phyloP scores from a whole-genome alignment of 2,329 filamentous ascomycete genomes.

The Monosporascus sp. region DNA sequence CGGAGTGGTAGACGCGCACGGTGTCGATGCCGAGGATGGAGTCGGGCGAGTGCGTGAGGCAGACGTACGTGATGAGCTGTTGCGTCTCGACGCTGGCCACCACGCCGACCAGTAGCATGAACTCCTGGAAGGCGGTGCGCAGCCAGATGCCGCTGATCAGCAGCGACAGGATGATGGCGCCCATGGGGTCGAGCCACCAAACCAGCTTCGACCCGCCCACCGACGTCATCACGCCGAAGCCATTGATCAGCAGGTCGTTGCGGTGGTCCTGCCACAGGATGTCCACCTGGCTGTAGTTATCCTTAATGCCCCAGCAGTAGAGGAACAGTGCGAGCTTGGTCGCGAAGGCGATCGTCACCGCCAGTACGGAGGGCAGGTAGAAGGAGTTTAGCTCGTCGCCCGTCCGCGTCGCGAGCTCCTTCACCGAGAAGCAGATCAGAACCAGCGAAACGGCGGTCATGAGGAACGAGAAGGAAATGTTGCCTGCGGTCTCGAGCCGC shows the following conservation, averaged over 20 bases:
- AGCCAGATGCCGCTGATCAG: constrained; percentile 79
- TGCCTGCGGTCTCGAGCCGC: constrained; percentile 89
- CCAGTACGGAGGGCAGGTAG: constrained; percentile 77
- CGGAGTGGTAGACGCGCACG: constrained; percentile 87
- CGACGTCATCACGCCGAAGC: constrained; percentile 83
- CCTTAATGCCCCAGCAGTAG: constrained; percentile 86
- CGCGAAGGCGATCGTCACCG: constrained; percentile 74
- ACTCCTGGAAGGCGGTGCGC: constrained; percentile 80
- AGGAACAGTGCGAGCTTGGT: constrained; percentile 82
- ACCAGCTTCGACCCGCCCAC: constrained; percentile 82
- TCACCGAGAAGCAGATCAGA: constrained; percentile 80
- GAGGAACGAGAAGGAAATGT: constrained; percentile 92
- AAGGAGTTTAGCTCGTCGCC: constrained; percentile 56
- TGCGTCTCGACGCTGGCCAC: constrained; percentile 79
- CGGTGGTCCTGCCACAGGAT: constrained; percentile 97
- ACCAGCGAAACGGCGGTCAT: constrained; percentile 92
- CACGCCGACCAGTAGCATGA: constrained; percentile 84
- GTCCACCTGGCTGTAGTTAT: constrained; percentile 85
- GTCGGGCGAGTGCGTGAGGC: constrained; percentile 78
- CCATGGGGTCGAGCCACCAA: constrained; percentile 95
- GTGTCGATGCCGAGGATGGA: constrained; percentile 84
- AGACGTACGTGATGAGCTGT: constrained; percentile 93
- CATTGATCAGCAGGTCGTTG: constrained; percentile 96
- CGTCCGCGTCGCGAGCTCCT: constrained; percentile 56
- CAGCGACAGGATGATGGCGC: constrained; percentile 76